A percentile compares a stretch with the other conserved stretches of the same genome.
Conservation (phyloP, 169 alveolate genomes). For the Babesia divergens region DNA sequence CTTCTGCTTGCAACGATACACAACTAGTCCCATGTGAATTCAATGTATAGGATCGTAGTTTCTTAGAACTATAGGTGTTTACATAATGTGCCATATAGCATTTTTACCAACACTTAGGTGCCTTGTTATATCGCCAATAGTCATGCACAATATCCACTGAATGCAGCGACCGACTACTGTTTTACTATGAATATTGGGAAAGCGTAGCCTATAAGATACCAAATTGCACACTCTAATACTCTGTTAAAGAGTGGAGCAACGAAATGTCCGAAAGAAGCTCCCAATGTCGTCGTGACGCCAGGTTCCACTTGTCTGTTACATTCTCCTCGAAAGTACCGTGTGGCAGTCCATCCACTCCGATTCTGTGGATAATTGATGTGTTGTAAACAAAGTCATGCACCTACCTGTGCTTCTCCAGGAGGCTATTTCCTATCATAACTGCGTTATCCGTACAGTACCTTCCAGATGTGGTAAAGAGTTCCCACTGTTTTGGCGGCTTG, state of each 20-base stretch:
- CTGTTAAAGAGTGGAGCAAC: conserved; percentile 34
- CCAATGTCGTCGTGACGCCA: conserved; percentile 48
- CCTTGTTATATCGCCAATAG: no score
- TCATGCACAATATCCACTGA: no score
- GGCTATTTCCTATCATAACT: conserved; percentile 58
- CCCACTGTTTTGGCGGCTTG: conserved; percentile 1
- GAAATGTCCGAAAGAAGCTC: conserved; percentile 53
- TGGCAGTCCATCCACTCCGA: conserved; percentile 43
- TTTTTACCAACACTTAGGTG: no score
- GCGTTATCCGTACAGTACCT: conserved; percentile 62
- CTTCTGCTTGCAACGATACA: no score
- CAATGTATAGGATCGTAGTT: no score
- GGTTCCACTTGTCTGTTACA: conserved; percentile 49
- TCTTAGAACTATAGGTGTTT: no score
- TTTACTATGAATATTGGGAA: no score
- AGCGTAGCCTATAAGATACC: no score
- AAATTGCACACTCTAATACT: background rate
- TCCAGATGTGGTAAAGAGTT: conserved; percentile 36
- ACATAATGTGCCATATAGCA: no score
- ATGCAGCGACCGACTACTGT: no score
- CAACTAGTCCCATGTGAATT: no score
- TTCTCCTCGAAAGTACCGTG: background rate
- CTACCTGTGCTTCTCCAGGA: conserved; percentile 61
- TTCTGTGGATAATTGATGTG: background rate
- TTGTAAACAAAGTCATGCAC: background rate